These are phyloP conservation scores for Carex pumila DNA, from an alignment of 176 grass and related monocot genomes.

Conservation along the genomic window DNA sequence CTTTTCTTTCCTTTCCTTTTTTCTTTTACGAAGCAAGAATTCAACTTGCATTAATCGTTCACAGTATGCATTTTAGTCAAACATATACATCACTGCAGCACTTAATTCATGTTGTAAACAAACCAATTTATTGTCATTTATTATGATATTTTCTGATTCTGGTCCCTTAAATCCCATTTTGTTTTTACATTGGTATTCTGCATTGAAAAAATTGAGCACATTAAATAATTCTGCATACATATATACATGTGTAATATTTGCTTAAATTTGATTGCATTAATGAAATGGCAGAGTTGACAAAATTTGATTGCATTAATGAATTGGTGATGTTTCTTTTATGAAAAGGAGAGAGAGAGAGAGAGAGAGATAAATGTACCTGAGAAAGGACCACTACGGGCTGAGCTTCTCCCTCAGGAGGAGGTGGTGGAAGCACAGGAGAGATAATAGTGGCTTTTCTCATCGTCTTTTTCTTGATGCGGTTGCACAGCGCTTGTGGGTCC, in stretches of 20 bases:
- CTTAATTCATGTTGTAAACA: background rate
- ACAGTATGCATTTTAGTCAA: background rate
- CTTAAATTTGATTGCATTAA: background rate
- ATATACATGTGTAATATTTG: background rate
- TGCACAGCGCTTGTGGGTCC: slow-evolving; percentile 61
- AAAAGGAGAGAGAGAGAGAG: background rate
- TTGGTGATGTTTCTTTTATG: background rate
- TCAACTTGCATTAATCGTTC: background rate
- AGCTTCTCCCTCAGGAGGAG: slow-evolving; percentile 21
- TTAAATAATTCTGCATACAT: background rate
- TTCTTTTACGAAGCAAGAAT: background rate
- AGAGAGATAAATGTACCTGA: slow-evolving; percentile 17
- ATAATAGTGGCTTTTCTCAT: slow-evolving; percentile 45
- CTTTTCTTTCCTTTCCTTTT: background rate
- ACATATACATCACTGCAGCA: background rate
- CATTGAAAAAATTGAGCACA: background rate
- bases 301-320: background rate
- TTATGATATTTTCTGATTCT: background rate
- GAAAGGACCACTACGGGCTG: slow-evolving; percentile 26
- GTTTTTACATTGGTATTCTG: background rate
- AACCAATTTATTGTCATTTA: background rate
- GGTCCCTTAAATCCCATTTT: background rate
- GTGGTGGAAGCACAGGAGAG: slow-evolving; percentile 36
- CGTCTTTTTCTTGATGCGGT: slow-evolving; percentile 51
- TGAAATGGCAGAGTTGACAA: background rate